Evolutionary conservation across 208 protist species (phyloP), one percentile per base, ranked within the genome.

Genomic region (Porcisia hertigi): DNA sequence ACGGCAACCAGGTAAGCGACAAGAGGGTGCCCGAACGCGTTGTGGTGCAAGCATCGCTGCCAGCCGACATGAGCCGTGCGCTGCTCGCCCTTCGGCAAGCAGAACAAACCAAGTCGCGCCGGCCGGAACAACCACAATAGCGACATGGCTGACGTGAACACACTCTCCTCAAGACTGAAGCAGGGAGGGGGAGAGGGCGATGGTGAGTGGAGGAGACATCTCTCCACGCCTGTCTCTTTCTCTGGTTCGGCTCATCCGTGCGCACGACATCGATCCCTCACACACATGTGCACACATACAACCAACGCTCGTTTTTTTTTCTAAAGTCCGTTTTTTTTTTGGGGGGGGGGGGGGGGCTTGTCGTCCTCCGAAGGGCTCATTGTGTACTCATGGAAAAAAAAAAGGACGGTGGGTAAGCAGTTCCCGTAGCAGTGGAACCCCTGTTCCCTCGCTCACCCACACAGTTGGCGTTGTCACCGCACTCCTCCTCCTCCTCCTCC

Each of bases 31-130:
- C 30, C 1, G 62, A 59, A 5, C 81, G 75, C 18, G 83, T 85
- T 30, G 80, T 92, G 36, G 87, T 95, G 71, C 80, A 90, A 75
- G 89, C 80, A 25, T 67, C 77, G 25, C 53, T 93, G 64, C 85
- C 91, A 20, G 55, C 79, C 1, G 88, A 92, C 73, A 93, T 95
- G 87, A 67, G 57, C 47, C 64, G 53, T 52, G 87, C 85, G n/a
- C 76, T 95, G 63, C 49, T 72, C 14, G 36, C 64, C 39, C 75
- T 94, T 43, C 79, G 81, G 6, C 47, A 64, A 41, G 66, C 41
- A 69, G 86, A 76, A 36, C 67, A 47, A 20, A 45, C 0, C n/a
- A 30, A 62, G 25, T 11, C 47, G 41, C 9, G 7, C 1, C 30
- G 7, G 45, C 45, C 2, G 45, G 6, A 16, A 43, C 65, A 6